These are phyloP conservation scores for Ulota crispa DNA, from an alignment of 225 moss, liverwort and hornwort species.

Conservation along the genomic window DNA sequence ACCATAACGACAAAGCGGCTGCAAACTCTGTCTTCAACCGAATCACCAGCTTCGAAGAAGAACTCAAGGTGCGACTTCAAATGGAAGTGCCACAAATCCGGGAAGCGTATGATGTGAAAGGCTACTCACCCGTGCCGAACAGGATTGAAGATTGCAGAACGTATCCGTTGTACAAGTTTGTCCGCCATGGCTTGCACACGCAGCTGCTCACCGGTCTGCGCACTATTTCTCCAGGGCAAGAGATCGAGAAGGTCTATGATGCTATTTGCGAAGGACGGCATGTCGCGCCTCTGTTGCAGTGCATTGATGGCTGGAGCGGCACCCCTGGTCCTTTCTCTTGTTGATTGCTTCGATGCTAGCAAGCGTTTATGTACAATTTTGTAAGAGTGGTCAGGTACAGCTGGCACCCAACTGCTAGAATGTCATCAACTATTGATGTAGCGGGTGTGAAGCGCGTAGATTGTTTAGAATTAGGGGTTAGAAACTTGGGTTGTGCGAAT, in stretches of 20 bases:
- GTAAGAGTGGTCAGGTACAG: not conserved
- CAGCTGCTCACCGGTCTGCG: conserved; percentile 61
- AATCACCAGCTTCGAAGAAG: conserved; percentile 53
- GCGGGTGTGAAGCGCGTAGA: not conserved
- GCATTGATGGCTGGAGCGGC: conserved; percentile 66
- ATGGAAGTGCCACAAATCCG: conserved; percentile 42
- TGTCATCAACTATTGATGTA: not conserved
- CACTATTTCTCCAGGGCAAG: conserved; percentile 64
- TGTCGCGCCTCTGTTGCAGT: conserved; percentile 50
- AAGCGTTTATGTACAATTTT: conserved; percentile 20
- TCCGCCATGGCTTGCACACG: conserved; percentile 52
- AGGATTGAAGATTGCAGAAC: conserved; percentile 54
- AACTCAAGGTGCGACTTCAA: conserved; percentile 35
- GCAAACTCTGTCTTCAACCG: conserved; percentile 32
- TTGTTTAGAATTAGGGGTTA: not conserved
- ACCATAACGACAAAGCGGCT: conserved; percentile 26
- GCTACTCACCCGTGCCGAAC: conserved; percentile 40
- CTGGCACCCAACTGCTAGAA: not conserved
- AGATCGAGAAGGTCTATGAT: conserved; percentile 57
- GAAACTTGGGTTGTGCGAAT: not conserved
- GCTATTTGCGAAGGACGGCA: conserved; percentile 56
- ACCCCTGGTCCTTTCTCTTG: conserved; percentile 41
- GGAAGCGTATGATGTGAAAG: conserved; percentile 45
- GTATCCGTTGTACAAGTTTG: conserved; percentile 46
- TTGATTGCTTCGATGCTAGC: not conserved